Evolutionary conservation across 139 green algal genomes (phyloP).

Genomic region (Auxenochlorella pyrenoidosa): DNA sequence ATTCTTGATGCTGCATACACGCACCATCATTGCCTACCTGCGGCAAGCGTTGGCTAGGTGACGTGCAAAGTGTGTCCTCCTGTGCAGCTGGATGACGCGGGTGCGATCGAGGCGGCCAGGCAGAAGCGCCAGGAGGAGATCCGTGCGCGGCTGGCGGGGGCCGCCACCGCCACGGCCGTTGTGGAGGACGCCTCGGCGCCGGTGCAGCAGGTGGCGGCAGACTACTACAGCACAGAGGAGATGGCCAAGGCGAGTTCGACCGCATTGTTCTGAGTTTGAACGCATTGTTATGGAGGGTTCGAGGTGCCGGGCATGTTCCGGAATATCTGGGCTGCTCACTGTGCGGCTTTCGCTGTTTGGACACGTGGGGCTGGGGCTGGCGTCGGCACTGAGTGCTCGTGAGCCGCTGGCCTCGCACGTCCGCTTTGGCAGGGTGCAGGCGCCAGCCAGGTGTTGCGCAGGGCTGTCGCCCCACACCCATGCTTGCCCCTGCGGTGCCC

Average conservation of each 20-base stretch:
- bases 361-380: no score
- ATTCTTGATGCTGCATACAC: no score
- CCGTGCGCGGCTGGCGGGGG: conserved; percentile 62
- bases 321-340: no score
- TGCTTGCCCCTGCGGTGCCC: no score
- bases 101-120: conserved; percentile 42
- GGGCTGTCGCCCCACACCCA: no score
- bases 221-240: conserved; percentile 83
- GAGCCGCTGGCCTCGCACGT: no score
- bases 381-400: no score
- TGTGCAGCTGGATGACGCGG: conserved; percentile 55
- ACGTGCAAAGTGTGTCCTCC: not conserved
- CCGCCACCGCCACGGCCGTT: not conserved
- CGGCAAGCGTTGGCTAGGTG: not conserved
- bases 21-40: not conserved
- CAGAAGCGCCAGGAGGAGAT: conserved; percentile 67
- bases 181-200: not conserved
- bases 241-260: conserved; percentile 47
- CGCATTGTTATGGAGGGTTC: no score
- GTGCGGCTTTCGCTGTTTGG: no score
- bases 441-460: no score
- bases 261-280: no score
- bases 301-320: no score
- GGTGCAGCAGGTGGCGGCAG: conserved; percentile 40
- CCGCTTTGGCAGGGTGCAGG: not conserved